A percentile compares a stretch with the other conserved stretches of the same genome.
phyloP scores from a whole-genome alignment of 1,284 basidiomycete genomes.

The Leccinum huronense region DNA sequence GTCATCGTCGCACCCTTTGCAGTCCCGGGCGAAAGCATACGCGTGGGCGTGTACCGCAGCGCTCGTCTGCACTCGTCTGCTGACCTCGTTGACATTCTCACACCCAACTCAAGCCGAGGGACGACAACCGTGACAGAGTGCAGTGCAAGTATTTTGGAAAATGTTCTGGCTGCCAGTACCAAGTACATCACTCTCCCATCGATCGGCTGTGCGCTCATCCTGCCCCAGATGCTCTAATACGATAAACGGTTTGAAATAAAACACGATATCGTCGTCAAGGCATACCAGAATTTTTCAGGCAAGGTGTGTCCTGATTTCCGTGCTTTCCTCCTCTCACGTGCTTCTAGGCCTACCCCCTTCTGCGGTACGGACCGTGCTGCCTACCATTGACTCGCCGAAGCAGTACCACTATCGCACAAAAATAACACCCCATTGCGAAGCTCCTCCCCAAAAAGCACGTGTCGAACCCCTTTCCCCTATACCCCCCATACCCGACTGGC shows the following conservation, averaged over 20 bases:
- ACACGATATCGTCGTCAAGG: constrained; percentile 82
- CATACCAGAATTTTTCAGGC: constrained; percentile 81
- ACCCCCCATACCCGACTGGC: constrained; percentile 51
- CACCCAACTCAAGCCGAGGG: constrained; percentile 65
- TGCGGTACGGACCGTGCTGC: constrained; percentile 64
- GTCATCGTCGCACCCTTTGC: constrained; percentile 80
- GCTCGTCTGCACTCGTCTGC: constrained; percentile 71
- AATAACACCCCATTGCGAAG: constrained; percentile 95
- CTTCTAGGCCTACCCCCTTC: constrained; percentile 53
- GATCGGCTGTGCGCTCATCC: constrained; percentile 10
- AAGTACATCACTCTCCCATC: constrained; percentile 42
- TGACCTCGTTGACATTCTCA: constrained; percentile 70
- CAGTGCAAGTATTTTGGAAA: constrained; percentile 85
- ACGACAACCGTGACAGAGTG: constrained; percentile 60
- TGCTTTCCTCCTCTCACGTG: constrained; percentile 3
- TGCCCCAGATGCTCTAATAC: constrained; percentile 79
- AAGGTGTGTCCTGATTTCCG: constrained; percentile 19
- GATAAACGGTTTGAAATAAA: constrained; percentile 86
- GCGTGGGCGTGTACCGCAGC: constrained; percentile 67
- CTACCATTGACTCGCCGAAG: constrained; percentile 84
- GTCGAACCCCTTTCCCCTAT: constrained; percentile 34
- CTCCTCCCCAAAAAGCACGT: constrained; percentile 60
- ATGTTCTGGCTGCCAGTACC: constrained; percentile 80
- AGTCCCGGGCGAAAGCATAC: constrained; percentile 78
- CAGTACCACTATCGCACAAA: constrained; percentile 96